Base-by-base conservation (phyloP, 306 rosid genomes). In the Heteromeles arbutifolia region DNA sequence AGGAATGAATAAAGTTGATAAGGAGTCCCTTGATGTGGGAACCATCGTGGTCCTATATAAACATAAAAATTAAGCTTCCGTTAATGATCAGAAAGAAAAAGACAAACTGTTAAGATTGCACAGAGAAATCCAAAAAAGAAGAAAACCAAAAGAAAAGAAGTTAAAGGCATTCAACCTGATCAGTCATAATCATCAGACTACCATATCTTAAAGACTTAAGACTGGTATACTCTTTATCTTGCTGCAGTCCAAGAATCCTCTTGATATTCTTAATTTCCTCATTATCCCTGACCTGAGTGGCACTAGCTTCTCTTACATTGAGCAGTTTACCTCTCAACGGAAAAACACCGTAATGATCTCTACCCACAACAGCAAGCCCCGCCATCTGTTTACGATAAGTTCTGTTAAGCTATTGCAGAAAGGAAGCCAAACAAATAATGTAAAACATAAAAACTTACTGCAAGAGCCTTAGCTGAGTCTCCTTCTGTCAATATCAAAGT, bases 151-250 rank as follows among this genome's bases (percentile, higher is more conserved):
- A 15, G 18, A 62, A 50, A 9, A 26, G 11, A 69, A 58, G 37
- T 37, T 56, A 2, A 31, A 67, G 56, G 25, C 53, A 78, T 78
- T 78, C 52, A 41, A 92, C 98, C 97, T 94, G 98, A 90, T 94
- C 98, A n/a, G 98, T 90, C 98, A 94, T 94, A 31, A 94, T 94
- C 98, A 94, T 94, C 80, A 94, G 79, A 77, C 92, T 97, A 21
- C 98, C 98, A 64, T 94, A 94, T 94, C 98, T 92, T 78, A 95
- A 70, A 64, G 98, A 85, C 82, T 86, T 90, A 26, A 83, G 84
- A 41, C 6, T 89, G 44, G 41, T 67, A 78, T 95, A 95, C 76
- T 92, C 91, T 77, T 95, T 95, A 70, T 88, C 89, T 83, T 95
- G 97, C 79, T 95, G 98, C 81, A 95, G 86, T 29, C 98, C 98